Conservation (phyloP, 164 flowering plant species). For the Aristolochia californica region DNA sequence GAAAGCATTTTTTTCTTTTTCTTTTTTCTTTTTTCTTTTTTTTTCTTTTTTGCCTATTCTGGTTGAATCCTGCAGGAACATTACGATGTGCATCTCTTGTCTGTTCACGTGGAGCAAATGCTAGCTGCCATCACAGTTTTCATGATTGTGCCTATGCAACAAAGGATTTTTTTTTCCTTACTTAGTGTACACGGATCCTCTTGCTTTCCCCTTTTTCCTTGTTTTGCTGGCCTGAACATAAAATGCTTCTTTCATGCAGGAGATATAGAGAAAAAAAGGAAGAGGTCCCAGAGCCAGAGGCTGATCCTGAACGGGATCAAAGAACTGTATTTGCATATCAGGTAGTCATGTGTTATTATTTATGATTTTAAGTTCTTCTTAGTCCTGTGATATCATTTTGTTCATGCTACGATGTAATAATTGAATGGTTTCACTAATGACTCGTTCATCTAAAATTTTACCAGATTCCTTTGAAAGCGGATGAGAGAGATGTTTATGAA, state of each 20-base stretch:
- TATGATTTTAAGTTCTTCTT: not conserved
- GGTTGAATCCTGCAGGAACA: too few species aligned
- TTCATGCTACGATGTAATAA: not conserved
- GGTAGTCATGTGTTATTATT: conserved; percentile 23
- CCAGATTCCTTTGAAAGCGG: conserved; percentile 80
- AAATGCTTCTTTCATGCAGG: conserved; percentile 36
- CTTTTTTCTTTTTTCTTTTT: too few species aligned
- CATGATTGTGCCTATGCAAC: too few species aligned
- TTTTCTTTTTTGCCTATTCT: too few species aligned
- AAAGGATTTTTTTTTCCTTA: too few species aligned
- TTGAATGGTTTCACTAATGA: not conserved
- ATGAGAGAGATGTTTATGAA: conserved; percentile 86
- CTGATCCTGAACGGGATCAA: conserved; percentile 96
- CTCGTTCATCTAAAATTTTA: not conserved
- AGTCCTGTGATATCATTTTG: not conserved
- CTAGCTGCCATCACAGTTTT: too few species aligned
- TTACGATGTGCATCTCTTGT: too few species aligned
- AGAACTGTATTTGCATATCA: conserved; percentile 97
- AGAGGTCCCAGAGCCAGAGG: conserved; percentile 64
- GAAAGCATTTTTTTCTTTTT: too few species aligned
- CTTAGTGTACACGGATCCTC: too few species aligned
- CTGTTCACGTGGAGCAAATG: too few species aligned
- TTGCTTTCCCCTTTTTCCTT: not conserved
- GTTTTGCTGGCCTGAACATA: not conserved
- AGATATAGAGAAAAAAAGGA: conserved; percentile 79